Evolutionary conservation across 208 protist genomes (phyloP).

Genomic region (Crithidia fasciculata): DNA sequence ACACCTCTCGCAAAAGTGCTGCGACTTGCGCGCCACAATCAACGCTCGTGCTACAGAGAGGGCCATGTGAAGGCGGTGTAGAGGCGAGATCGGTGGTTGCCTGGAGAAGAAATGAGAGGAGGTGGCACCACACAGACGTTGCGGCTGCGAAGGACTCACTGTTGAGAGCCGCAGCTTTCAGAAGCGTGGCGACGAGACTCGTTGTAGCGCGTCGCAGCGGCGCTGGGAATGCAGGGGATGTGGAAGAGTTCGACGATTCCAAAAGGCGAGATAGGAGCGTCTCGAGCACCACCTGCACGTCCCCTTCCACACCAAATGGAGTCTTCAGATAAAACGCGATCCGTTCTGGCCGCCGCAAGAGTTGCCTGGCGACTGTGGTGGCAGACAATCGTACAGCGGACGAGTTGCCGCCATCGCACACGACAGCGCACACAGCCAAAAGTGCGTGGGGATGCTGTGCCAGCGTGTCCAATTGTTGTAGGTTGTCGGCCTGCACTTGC

Average conservation of each 20-base stretch:
- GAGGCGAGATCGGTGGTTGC: neutral
- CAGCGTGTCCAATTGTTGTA: slow-evolving; percentile 36
- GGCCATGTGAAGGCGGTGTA: neutral
- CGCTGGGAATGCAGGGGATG: neutral
- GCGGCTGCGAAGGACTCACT: slow-evolving; percentile 2
- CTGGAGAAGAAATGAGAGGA: slow-evolving; percentile 19
- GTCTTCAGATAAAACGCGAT: slow-evolving; percentile 19
- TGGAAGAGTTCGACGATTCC: neutral
- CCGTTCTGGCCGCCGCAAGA: slow-evolving; percentile 5
- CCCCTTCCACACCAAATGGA: neutral
- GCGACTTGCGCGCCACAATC: neutral
- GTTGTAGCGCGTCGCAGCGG: slow-evolving; percentile 21
- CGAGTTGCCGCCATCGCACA: slow-evolving; percentile 18
- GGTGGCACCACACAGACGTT: slow-evolving; percentile 3
- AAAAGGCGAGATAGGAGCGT: neutral
- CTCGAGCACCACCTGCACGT: neutral
- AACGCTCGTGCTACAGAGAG: neutral
- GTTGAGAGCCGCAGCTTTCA: slow-evolving; percentile 6
- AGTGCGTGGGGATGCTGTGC: slow-evolving; percentile 27
- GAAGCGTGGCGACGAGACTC: slow-evolving; percentile 17
- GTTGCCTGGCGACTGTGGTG: slow-evolving; percentile 26
- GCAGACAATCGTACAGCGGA: slow-evolving; percentile 24
- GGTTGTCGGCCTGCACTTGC: slow-evolving; percentile 34
- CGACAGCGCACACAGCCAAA: slow-evolving; percentile 24
- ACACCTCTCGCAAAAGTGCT: slow-evolving; percentile 27